Percentiles rank a stretch among this genome's conserved stretches.
Conservation (phyloP, 208 protist species). For the Vickermania spadyakhi region DNA sequence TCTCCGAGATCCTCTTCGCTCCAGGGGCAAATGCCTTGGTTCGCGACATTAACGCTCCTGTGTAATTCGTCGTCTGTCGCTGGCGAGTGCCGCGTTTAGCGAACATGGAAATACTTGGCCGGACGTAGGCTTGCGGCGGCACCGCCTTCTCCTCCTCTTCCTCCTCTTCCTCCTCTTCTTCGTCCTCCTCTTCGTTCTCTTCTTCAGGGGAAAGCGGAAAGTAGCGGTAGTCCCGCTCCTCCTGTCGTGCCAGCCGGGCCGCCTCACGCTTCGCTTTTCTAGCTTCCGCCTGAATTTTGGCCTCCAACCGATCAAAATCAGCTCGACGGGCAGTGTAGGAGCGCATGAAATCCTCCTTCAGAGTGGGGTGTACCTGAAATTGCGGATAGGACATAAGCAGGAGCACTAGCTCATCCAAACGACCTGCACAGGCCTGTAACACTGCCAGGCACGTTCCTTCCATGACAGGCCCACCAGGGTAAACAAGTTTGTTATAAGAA, state of each 20-base stretch:
- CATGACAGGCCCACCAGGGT: constrained; percentile 44
- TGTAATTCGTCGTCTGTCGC: neutral
- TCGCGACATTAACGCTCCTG: neutral
- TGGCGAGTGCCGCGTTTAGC: neutral
- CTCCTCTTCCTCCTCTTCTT: neutral
- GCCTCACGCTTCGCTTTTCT: neutral
- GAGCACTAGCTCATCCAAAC: constrained; percentile 45
- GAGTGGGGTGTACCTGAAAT: constrained; percentile 6
- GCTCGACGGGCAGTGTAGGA: constrained; percentile 4
- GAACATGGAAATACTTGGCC: neutral
- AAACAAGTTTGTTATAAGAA: constrained; percentile 7
- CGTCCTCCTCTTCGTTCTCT: neutral
- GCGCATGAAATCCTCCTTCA: constrained; percentile 18
- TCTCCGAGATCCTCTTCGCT: neutral
- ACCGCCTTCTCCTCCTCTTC: neutral
- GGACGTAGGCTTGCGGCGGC: neutral
- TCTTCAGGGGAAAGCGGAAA: neutral
- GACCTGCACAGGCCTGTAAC: constrained; percentile 33
- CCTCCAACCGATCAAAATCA: constrained; percentile 3
- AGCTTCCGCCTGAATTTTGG: neutral
- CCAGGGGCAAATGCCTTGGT: constrained; percentile 1
- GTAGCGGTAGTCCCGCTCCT: neutral
- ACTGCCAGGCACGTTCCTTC: constrained; percentile 59
- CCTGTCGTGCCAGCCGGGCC: neutral
- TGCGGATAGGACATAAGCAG: constrained; percentile 40